Evolutionary conservation across 352 stramenopile genomes (phyloP), one percentile per base, ranked within the genome.

Genomic region (Aphanomyces cochlioides): DNA sequence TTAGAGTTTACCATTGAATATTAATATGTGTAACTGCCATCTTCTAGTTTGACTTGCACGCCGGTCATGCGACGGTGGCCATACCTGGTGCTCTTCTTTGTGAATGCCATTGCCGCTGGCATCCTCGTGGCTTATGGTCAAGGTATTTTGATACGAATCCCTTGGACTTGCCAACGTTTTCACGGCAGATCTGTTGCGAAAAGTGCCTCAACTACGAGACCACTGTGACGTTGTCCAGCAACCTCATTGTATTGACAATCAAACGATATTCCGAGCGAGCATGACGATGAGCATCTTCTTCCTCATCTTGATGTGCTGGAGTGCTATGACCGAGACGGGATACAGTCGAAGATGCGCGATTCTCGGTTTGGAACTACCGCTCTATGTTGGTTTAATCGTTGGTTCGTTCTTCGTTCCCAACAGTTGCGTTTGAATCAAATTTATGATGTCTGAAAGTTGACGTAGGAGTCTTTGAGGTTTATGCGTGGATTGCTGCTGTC

Each of bases 51-150:
- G 28, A 66, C 17, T 48, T 47, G 28, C 56, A n/a, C 21, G 12
- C 3, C 50, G 36, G 39, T 10, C 34, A 69, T 69, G 63, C 36
- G 43, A 48, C 63, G 63, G 5, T 69, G 63, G 63, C 63, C 63
- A n/a, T 69, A 59, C 50, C 63, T 69, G 17, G 45, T 61, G 3
- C 63, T 69, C 37, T 69, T 69, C 63, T 69, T 69, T 47, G 63
- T 47, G 10, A 69, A 69, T 43, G 63, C 63, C 12, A 47, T 69
- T n/a, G 63, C 39, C 28, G 63, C 45, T 6, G 63, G 37, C 13
- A n/a, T 69, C 21, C 50, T 69, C 15, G 63, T 61, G 13, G 47
- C 40, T 8, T 69, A 69, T 15, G 63, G 63, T 13, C 40, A 60
- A 61, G 63, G 63, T 69, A 47, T 13, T 10, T 34, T 21, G 7